These are phyloP conservation scores for Oryza meyeriana DNA, from an alignment of 176 grass and related monocot genomes.

Conservation along the genomic window DNA sequence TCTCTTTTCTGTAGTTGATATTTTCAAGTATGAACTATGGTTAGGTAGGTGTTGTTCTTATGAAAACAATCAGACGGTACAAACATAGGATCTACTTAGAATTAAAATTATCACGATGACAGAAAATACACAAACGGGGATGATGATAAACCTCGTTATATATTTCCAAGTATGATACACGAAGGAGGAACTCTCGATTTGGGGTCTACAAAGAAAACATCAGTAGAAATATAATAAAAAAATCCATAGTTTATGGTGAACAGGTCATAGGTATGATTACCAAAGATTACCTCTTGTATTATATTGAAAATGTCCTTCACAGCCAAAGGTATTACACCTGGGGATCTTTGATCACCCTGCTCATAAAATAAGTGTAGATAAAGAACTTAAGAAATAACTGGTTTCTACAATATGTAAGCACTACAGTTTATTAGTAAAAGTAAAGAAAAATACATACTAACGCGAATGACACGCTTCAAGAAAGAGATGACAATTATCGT, in stretches of 20 bases:
- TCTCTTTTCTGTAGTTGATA: slow-evolving; percentile 1
- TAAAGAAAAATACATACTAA: not conserved
- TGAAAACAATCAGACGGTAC: slow-evolving; percentile 9
- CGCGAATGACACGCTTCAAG: slow-evolving; percentile 4
- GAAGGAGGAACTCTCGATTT: slow-evolving; percentile 79
- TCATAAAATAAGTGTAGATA: slow-evolving; percentile 27
- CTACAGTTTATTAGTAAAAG: slow-evolving; percentile 16
- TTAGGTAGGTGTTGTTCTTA: not conserved
- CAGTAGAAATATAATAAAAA: slow-evolving; percentile 6
- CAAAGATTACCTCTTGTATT: slow-evolving; percentile 73
- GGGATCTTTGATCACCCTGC: slow-evolving; percentile 84
- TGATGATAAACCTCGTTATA: slow-evolving; percentile 71
- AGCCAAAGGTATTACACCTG: slow-evolving; percentile 82
- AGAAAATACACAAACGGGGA: slow-evolving; percentile 6
- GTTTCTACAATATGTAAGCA: not conserved
- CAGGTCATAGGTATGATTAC: not conserved
- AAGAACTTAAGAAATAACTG: slow-evolving; percentile 7
- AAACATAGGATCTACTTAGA: not conserved
- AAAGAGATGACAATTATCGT: not conserved
- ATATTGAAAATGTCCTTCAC: slow-evolving; percentile 88
- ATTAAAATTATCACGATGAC: not conserved
- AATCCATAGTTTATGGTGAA: not conserved
- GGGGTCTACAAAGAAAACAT: slow-evolving; percentile 46
- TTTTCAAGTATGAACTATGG: slow-evolving; percentile 3
- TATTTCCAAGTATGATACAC: slow-evolving; percentile 90